Base-by-base conservation (phyloP, 352 stramenopile genomes). In the Aphanomyces stellatus region DNA sequence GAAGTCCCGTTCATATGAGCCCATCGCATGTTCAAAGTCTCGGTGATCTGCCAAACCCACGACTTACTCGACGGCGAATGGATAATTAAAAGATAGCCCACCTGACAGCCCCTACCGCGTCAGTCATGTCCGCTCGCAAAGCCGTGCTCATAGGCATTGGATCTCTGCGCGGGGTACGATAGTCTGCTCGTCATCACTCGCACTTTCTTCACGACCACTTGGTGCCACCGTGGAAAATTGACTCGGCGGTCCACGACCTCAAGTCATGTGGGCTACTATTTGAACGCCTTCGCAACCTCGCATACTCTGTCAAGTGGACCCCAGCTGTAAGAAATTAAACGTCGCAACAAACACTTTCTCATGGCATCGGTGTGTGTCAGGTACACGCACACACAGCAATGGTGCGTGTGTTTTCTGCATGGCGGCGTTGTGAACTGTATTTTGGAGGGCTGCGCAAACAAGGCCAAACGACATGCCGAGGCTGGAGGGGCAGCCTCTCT, bases 401-500 rank as follows among this genome's bases (percentile, higher is more conserved):
- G 30, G 17, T 24, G 28, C 6, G 13, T 17, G 49, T 57, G 49
- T n/a, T 57, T 34, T 30, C 30, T 57, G 25, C 49, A 57, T 35
- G 49, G 49, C 33, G 60, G 60, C 30, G 37, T 35, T 22, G 28
- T 67, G 6, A 30, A 57, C 19, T 67, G 60, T 41, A 7, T 15
- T 0, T 25, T 25, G 33, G 17, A 25, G n/a, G 60, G 60, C 5
- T 67, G 60, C 42, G 40, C 60, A 5, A 67, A 41, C 49, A 67
- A 67, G 33, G 60, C 60, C 8, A 67, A 67, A 33, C 43, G 60
- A n/a, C n/a, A n/a, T n/a, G n/a, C n/a, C n/a, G n/a, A n/a, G n/a
- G n/a, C n/a, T n/a, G n/a, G n/a, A n/a, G n/a, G n/a, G n/a, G n/a
- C n/a, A n/a, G n/a, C n/a, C n/a, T n/a, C n/a, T n/a, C n/a, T n/a